Evolutionary conservation across 169 alveolate genomes (phyloP).

Genomic region (Eimeria nieschulzi): DNA sequence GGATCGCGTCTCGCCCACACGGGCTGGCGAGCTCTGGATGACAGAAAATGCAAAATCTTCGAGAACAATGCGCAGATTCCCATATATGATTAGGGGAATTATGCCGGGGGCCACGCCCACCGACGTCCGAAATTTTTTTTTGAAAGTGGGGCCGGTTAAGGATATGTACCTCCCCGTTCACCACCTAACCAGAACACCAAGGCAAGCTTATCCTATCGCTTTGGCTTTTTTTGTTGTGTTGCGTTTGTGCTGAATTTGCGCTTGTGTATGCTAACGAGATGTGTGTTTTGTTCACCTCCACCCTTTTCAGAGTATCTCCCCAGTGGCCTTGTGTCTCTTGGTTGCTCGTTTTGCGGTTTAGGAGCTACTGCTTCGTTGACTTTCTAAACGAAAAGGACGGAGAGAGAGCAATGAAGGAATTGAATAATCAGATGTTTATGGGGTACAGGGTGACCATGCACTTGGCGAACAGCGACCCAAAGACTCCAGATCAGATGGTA

Average conservation of each 20-base stretch:
- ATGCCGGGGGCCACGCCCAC: slow-evolving; percentile 52
- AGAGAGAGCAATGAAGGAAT: slow-evolving; percentile 58
- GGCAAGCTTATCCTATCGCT: background rate
- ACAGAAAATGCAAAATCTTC: slow-evolving; percentile 46
- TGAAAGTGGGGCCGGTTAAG: slow-evolving; percentile 55
- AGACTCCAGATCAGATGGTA: slow-evolving; percentile 67
- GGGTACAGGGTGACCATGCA: slow-evolving; percentile 60
- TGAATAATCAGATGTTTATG: slow-evolving; percentile 54
- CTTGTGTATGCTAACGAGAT: no score
- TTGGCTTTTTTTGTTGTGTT: no score
- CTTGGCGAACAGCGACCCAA: slow-evolving; percentile 58
- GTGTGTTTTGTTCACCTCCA: no score
- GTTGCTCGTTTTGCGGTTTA: background rate
- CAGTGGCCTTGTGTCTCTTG: no score
- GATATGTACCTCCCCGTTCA: slow-evolving; percentile 68
- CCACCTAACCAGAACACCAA: slow-evolving; percentile 44
- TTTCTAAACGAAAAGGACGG: slow-evolving; percentile 44
- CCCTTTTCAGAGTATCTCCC: no score
- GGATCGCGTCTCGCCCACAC: slow-evolving; percentile 55
- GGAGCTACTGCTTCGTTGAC: slow-evolving; percentile 43
- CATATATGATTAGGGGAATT: slow-evolving; percentile 57
- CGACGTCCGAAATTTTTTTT: slow-evolving; percentile 51
- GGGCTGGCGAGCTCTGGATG: slow-evolving; percentile 68
- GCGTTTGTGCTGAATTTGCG: no score
- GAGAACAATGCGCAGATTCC: slow-evolving; percentile 48